A percentile compares a stretch with the other conserved stretches of the same genome.
Conservation (phyloP, 2,329 filamentous ascomycete species). For the Penicillium hesseltinei region DNA sequence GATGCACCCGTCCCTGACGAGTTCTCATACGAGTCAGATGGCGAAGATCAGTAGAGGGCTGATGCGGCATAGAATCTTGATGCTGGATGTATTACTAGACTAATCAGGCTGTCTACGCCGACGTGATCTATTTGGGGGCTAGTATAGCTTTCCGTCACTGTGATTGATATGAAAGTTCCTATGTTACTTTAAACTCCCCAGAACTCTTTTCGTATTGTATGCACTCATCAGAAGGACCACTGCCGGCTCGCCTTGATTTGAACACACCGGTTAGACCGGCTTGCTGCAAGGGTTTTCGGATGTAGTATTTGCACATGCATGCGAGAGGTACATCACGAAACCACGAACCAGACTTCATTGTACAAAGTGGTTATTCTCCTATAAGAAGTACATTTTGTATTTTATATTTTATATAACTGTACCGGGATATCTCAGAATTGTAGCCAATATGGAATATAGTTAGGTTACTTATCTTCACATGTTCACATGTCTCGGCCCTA, state of each 20-base stretch:
- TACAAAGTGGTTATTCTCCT: background rate
- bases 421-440: background rate
- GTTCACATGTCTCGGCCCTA: constrained; percentile 17
- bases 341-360: background rate
- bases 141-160: constrained; percentile 11
- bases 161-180: constrained; percentile 24
- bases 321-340: background rate
- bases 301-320: background rate
- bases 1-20: constrained; percentile 49
- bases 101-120: constrained; percentile 29
- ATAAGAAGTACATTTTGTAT: background rate
- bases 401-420: background rate
- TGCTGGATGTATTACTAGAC: constrained; percentile 40
- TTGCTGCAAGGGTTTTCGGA: background rate
- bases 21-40: constrained; percentile 49
- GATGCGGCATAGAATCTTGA: constrained; percentile 17
- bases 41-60: constrained; percentile 31
- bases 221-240: background rate
- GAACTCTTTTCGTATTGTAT: background rate
- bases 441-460: background rate
- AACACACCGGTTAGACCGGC: background rate
- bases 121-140: constrained; percentile 26
- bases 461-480: background rate
- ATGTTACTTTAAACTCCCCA: constrained; percentile 3
- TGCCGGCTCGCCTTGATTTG: background rate